A percentile compares a stretch with the other conserved stretches of the same genome.
Evolutionary conservation across 2,329 filamentous ascomycete genomes (phyloP).

Genomic region (Penicillium vulpinum): DNA sequence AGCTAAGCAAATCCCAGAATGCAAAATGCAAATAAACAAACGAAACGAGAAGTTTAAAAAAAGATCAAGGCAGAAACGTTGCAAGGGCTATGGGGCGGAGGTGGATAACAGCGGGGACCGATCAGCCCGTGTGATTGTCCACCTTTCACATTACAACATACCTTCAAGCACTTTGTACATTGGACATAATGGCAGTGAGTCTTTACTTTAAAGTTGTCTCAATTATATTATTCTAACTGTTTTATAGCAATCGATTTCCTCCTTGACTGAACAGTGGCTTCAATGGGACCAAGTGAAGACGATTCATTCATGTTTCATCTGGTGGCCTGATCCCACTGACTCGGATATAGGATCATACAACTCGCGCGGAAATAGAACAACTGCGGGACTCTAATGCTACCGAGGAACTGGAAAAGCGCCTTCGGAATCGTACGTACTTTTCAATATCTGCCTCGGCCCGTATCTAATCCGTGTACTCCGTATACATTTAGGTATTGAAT

Average conservation of each 20-base stretch:
- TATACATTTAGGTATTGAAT: conserved; percentile 53
- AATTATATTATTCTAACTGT: conserved; percentile 4
- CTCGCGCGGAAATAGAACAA: conserved; percentile 55
- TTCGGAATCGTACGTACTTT: conserved; percentile 48
- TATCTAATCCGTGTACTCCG: conserved; percentile 13
- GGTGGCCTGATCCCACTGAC: conserved; percentile 19
- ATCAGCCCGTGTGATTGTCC: conserved; percentile 15
- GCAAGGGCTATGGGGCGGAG: conserved; percentile 14
- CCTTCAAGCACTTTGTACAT: neutral
- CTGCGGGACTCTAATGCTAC: conserved; percentile 50
- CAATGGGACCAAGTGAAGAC: conserved; percentile 52
- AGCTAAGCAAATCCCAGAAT: neutral
- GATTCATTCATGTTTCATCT: neutral
- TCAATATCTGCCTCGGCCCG: neutral
- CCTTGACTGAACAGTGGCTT: conserved; percentile 58
- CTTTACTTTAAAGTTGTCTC: neutral
- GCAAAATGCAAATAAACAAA: neutral
- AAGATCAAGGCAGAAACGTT: conserved; percentile 12
- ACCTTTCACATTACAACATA: conserved; percentile 5
- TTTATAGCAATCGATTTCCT: conserved; percentile 35
- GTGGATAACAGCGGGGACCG: conserved; percentile 25
- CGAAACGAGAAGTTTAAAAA: neutral
- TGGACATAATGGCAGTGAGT: conserved; percentile 27
- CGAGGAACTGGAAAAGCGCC: conserved; percentile 53
- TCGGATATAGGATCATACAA: conserved; percentile 48